These are phyloP conservation scores for Scedosporium apiospermum DNA, from an alignment of 2,329 filamentous ascomycete species.

Conservation along the genomic window DNA sequence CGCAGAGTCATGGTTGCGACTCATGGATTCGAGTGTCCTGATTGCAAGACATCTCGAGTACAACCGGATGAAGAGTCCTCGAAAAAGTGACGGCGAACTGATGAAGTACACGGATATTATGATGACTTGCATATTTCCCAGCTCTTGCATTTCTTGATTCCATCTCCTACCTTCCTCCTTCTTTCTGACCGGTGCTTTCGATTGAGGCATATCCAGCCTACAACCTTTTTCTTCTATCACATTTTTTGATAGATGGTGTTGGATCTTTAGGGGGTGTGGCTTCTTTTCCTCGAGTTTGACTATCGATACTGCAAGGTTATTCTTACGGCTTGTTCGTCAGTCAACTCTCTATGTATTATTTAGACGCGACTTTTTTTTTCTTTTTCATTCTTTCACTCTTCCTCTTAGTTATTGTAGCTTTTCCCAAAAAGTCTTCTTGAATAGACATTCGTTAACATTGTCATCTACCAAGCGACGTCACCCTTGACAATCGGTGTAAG, in stretches of 20 bases:
- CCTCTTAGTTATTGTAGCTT: neutral
- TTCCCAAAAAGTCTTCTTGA: neutral
- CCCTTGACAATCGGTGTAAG: too few species aligned
- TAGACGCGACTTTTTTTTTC: neutral
- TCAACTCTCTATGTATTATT: neutral
- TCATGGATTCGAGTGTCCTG: slow-evolving; percentile 33
- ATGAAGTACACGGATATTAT: slow-evolving; percentile 4
- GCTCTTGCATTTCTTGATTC: neutral
- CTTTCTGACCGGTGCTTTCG: neutral
- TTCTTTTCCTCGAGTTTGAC: neutral
- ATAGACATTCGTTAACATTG: neutral
- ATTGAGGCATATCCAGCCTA: neutral
- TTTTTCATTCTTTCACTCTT: neutral
- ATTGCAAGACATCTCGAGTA: slow-evolving; percentile 48
- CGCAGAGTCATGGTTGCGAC: slow-evolving; percentile 29
- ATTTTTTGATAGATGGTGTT: neutral
- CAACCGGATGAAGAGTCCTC: slow-evolving; percentile 1
- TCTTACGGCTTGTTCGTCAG: too few species aligned
- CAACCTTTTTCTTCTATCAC: neutral
- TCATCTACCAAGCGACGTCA: too few species aligned
- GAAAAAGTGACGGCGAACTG: neutral
- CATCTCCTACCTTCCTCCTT: neutral
- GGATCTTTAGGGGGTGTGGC: neutral
- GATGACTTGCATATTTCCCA: neutral
- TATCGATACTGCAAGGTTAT: too few species aligned